Evolutionary conservation across 305 asterid genomes (phyloP).

Genomic region (Solanum chacoense): DNA sequence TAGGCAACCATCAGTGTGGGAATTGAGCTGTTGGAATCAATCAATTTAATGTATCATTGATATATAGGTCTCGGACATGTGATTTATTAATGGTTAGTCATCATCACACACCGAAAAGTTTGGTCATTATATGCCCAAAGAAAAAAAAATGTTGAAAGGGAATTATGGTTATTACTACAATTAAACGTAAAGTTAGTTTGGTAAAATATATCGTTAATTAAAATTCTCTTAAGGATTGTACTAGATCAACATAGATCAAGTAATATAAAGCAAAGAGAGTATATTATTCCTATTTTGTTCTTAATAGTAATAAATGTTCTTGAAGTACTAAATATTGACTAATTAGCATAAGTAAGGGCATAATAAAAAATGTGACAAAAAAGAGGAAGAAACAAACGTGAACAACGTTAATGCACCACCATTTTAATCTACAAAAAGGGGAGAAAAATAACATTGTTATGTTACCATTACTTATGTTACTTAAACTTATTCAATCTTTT

Average conservation of each 20-base stretch:
- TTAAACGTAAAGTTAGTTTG: background rate
- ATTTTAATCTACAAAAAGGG: background rate
- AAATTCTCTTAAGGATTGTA: background rate
- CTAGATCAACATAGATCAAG: background rate
- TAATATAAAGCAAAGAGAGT: background rate
- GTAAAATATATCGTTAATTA: background rate
- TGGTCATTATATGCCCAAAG: background rate
- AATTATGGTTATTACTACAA: background rate
- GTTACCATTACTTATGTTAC: background rate
- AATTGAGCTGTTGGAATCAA: background rate
- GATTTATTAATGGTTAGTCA: background rate
- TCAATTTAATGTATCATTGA: background rate
- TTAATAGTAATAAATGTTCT: background rate
- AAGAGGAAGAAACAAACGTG: background rate
- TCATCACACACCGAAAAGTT: background rate
- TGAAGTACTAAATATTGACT: background rate
- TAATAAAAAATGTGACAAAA: background rate
- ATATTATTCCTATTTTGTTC: background rate
- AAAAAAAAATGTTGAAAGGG: background rate
- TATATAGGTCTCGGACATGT: background rate
- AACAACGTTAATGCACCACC: background rate
- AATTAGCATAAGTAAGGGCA: background rate
- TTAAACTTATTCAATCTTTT: background rate
- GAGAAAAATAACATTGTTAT: background rate
- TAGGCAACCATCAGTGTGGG: background rate